These are phyloP conservation scores for Grosmannia penicillata DNA, from an alignment of 2,329 filamentous ascomycete species.

Conservation along the genomic window DNA sequence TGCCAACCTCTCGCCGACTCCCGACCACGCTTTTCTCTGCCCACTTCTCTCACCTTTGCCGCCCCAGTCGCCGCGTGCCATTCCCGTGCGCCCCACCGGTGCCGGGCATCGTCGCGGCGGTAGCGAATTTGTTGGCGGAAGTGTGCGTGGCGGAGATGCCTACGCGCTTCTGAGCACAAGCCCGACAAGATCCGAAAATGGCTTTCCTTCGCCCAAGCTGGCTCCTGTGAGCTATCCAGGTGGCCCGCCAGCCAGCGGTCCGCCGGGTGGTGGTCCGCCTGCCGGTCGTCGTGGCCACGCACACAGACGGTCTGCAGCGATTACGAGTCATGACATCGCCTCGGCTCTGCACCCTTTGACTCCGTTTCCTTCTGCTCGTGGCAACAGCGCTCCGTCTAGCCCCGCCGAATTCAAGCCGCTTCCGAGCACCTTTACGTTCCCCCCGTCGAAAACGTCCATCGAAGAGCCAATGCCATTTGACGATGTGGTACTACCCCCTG, in stretches of 20 bases:
- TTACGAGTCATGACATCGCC: constrained; percentile 72
- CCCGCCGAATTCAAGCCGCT: constrained; percentile 31
- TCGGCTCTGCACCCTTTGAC: constrained; percentile 48
- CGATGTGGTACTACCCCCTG: constrained; percentile 5
- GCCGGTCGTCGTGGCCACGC: constrained; percentile 51
- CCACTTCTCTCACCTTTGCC: constrained; percentile 41
- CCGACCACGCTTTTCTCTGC: constrained; percentile 29
- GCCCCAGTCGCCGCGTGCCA: constrained; percentile 31
- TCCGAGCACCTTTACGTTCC: constrained; percentile 13
- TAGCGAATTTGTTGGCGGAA: constrained; percentile 77
- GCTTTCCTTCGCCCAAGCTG: constrained; percentile 41
- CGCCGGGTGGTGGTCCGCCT: constrained; percentile 1
- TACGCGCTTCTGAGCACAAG: constrained; percentile 53
- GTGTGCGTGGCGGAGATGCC: constrained; percentile 40
- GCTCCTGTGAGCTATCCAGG: neutral
- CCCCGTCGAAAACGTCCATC: constrained; percentile 9
- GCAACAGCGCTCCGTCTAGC: constrained; percentile 51
- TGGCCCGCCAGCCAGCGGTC: neutral
- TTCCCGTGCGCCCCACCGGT: constrained; percentile 39
- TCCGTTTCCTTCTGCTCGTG: constrained; percentile 33
- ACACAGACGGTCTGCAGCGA: constrained; percentile 67
- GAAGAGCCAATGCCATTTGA: constrained; percentile 5
- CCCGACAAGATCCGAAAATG: constrained; percentile 48
- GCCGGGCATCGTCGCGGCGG: constrained; percentile 68
- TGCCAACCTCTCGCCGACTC: constrained; percentile 15